Evolutionary conservation across 768 basidiomycete species (phyloP).

Genomic region (Coprinopsis marcescibilis): DNA sequence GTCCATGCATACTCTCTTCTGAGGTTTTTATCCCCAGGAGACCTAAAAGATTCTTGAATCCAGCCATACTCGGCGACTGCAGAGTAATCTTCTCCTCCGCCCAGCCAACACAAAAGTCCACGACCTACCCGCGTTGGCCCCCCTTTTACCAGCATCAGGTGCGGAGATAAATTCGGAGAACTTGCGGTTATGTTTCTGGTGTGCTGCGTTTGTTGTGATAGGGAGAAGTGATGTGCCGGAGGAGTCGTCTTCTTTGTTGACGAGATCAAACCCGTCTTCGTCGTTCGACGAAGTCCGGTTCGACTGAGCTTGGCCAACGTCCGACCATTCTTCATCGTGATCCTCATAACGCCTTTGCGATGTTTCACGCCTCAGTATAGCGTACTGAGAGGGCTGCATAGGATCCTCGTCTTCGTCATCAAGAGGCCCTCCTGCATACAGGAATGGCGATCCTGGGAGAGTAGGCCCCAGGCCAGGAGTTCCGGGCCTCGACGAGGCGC

Average conservation of each 20-base stretch:
- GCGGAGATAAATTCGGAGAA: constrained; percentile 34
- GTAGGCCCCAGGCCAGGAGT: constrained; percentile 21
- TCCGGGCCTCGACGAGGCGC: constrained; percentile 25
- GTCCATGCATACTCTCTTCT: neutral
- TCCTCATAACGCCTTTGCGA: constrained; percentile 19
- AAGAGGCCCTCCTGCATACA: constrained; percentile 33
- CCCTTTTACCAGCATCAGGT: constrained; percentile 21
- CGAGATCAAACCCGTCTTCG: constrained; percentile 11
- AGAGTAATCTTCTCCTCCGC: constrained; percentile 49
- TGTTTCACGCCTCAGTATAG: constrained; percentile 29
- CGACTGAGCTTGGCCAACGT: constrained; percentile 14
- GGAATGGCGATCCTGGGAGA: constrained; percentile 19
- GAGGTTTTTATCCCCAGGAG: constrained; percentile 4
- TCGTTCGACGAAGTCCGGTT: constrained; percentile 8
- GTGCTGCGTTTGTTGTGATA: constrained; percentile 2
- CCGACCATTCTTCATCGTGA: constrained; percentile 33
- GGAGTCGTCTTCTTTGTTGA: neutral
- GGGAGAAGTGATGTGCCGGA: constrained; percentile 6
- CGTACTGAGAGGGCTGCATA: constrained; percentile 47
- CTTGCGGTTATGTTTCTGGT: constrained; percentile 9
- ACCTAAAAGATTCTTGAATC: neutral
- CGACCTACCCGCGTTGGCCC: constrained; percentile 31
- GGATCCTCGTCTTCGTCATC: constrained; percentile 46
- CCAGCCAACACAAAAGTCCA: constrained; percentile 54
- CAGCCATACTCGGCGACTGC: constrained; percentile 26